These are phyloP conservation scores for Sisymbrium irio DNA, from an alignment of 345 rosid species.

Conservation along the genomic window DNA sequence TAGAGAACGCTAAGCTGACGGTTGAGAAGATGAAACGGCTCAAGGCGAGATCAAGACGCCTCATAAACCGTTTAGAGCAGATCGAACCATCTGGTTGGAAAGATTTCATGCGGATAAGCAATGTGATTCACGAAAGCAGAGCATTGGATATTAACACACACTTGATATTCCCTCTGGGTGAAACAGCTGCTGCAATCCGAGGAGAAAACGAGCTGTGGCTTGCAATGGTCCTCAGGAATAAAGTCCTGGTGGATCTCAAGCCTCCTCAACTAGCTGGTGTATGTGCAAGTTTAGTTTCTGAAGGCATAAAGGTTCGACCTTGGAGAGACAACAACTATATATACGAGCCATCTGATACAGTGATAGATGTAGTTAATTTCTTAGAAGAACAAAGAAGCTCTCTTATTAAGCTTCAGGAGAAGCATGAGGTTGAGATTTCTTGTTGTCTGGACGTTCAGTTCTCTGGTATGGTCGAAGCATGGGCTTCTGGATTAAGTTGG, in stretches of 20 bases:
- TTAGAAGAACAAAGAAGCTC: slow-evolving; percentile 69
- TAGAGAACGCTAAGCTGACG: slow-evolving; percentile 55
- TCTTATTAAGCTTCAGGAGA: slow-evolving; percentile 65
- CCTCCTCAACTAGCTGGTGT: slow-evolving; percentile 89
- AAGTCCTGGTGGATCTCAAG: slow-evolving; percentile 59
- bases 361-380: slow-evolving; percentile 43
- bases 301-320: slow-evolving; percentile 83
- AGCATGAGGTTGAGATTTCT: slow-evolving; percentile 69
- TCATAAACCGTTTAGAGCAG: slow-evolving; percentile 64
- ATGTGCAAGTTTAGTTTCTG: slow-evolving; percentile 74
- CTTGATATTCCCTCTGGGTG: slow-evolving; percentile 80
- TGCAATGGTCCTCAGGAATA: slow-evolving; percentile 78
- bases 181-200: slow-evolving; percentile 91
- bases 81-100: slow-evolving; percentile 99
- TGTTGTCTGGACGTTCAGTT: slow-evolving; percentile 81
- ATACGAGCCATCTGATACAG: slow-evolving; percentile 70
- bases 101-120: slow-evolving; percentile 80
- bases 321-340: slow-evolving; percentile 67
- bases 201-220: slow-evolving; percentile 99
- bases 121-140: slow-evolving; percentile 79
- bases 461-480: slow-evolving; percentile 98
- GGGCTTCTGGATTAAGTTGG: slow-evolving; percentile 97
- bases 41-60: slow-evolving; percentile 63
- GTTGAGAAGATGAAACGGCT: slow-evolving; percentile 79
- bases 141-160: slow-evolving; percentile 80